phyloP scores from a whole-genome alignment of 208 protist species.

The Phytomonas sp. region DNA sequence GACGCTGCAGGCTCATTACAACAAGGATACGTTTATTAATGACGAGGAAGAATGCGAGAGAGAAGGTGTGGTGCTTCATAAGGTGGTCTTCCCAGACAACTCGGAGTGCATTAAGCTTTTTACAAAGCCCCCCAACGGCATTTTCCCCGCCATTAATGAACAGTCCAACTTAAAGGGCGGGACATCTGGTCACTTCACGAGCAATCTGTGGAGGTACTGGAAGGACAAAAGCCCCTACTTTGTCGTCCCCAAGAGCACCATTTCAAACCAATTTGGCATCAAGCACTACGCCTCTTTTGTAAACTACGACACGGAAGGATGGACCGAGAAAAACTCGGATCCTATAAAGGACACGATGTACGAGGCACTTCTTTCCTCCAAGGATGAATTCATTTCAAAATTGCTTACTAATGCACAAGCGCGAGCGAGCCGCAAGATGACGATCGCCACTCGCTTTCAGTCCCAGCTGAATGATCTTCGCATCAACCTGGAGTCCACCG shows the following conservation, averaged over 20 bases:
- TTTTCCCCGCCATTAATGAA: conserved; percentile 89
- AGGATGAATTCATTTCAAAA: conserved; percentile 46
- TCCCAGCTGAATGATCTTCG: conserved; percentile 67
- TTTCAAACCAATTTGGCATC: conserved; percentile 82
- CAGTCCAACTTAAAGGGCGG: conserved; percentile 80
- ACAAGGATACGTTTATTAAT: conserved; percentile 93
- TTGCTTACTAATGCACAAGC: conserved; percentile 43
- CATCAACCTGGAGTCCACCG: conserved; percentile 68
- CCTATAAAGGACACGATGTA: conserved; percentile 80
- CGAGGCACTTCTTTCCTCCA: conserved; percentile 32
- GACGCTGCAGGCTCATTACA: conserved; percentile 96
- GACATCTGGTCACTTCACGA: conserved; percentile 58
- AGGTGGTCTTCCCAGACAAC: conserved; percentile 85
- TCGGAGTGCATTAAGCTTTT: conserved; percentile 83
- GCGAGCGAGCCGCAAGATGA: conserved; percentile 51
- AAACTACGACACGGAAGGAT: conserved; percentile 78
- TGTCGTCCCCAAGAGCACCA: conserved; percentile 75
- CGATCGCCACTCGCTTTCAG: conserved; percentile 77
- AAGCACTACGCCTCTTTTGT: conserved; percentile 89
- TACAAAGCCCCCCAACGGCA: conserved; percentile 56
- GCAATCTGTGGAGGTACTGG: conserved; percentile 65
- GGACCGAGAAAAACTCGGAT: conserved; percentile 91
- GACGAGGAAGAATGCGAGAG: conserved; percentile 89
- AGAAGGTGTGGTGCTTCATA: conserved; percentile 71
- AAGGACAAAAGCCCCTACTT: conserved; percentile 53